Evolutionary conservation across 805 yeast genomes (phyloP).

Genomic region (Brettanomyces sp.): DNA sequence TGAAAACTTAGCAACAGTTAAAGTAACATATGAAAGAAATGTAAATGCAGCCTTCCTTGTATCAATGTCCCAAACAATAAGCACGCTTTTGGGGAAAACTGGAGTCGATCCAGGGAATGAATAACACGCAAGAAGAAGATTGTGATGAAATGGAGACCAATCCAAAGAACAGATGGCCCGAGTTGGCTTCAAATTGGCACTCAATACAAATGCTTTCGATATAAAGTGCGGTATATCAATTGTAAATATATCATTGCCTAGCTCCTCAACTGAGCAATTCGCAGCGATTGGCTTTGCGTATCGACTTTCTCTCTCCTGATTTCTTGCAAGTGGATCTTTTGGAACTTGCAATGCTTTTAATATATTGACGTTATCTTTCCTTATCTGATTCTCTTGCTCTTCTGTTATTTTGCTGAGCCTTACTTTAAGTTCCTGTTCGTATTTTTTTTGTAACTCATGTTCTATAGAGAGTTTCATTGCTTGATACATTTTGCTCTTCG

Average conservation of each 20-base stretch:
- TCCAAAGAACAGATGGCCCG: slow-evolving; percentile 20
- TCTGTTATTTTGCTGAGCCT: slow-evolving; percentile 1
- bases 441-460: slow-evolving; percentile 3
- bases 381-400: not conserved
- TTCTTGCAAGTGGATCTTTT: not conserved
- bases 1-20: slow-evolving; percentile 33
- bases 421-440: slow-evolving; percentile 2
- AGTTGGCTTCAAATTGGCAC: not conserved
- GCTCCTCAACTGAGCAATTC: not conserved
- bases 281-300: slow-evolving; percentile 1
- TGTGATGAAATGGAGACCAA: slow-evolving; percentile 22
- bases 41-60: slow-evolving; percentile 22
- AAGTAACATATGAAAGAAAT: slow-evolving; percentile 26
- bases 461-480: slow-evolving; percentile 6
- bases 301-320: not conserved
- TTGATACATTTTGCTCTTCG: slow-evolving; percentile 3
- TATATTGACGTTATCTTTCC: not conserved
- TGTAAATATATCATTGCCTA: slow-evolving; percentile 4
- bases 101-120: slow-evolving; percentile 1
- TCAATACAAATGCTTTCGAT: not conserved
- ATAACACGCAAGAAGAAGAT: slow-evolving; percentile 20
- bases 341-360: not conserved
- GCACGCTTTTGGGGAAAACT: slow-evolving; percentile 1
- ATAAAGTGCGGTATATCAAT: not conserved
- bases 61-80: slow-evolving; percentile 23